These are phyloP conservation scores for Lasiodiplodia sp. DNA, from an alignment of 2,329 filamentous ascomycete species.

Conservation along the genomic window DNA sequence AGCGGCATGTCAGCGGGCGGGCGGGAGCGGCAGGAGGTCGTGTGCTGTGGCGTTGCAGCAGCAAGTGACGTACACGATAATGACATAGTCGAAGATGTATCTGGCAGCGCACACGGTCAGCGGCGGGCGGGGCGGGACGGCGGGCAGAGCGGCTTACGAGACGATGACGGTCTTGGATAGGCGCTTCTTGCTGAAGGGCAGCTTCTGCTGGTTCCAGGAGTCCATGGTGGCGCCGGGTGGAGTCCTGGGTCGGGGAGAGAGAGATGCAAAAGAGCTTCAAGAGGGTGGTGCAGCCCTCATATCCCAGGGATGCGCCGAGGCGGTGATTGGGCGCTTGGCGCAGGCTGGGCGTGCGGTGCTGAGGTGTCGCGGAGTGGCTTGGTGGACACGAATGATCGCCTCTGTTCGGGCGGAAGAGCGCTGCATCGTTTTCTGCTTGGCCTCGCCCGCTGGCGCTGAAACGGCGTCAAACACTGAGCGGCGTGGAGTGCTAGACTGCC, in stretches of 20 bases:
- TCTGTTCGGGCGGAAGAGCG: constrained; percentile 1
- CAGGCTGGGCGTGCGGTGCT: constrained; percentile 26
- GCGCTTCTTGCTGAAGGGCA: constrained; percentile 62
- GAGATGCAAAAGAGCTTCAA: background rate
- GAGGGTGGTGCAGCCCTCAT: constrained; percentile 21
- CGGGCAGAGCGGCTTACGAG: constrained; percentile 52
- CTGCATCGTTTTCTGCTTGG: constrained; percentile 19
- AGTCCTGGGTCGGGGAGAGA: background rate
- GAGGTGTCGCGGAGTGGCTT: constrained; percentile 26
- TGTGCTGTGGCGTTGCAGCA: constrained; percentile 35
- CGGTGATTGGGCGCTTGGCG: constrained; percentile 27
- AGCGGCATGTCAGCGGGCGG: constrained; percentile 34
- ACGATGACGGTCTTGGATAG: constrained; percentile 59
- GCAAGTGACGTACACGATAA: constrained; percentile 59
- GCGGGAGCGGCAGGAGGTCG: constrained; percentile 42
- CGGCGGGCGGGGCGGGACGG: constrained; percentile 2
- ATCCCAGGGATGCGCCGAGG: constrained; percentile 29
- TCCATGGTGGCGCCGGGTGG: constrained; percentile 31
- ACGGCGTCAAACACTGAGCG: constrained; percentile 18
- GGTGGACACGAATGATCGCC: constrained; percentile 20
- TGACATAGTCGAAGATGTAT: constrained; percentile 66
- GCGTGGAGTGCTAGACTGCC: background rate
- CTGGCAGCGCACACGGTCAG: constrained; percentile 45
- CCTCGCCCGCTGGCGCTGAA: constrained; percentile 15
- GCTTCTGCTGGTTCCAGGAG: constrained; percentile 44